phyloP scores from a whole-genome alignment of 2,329 filamentous ascomycete genomes.

The Cladosporium halotolerans region DNA sequence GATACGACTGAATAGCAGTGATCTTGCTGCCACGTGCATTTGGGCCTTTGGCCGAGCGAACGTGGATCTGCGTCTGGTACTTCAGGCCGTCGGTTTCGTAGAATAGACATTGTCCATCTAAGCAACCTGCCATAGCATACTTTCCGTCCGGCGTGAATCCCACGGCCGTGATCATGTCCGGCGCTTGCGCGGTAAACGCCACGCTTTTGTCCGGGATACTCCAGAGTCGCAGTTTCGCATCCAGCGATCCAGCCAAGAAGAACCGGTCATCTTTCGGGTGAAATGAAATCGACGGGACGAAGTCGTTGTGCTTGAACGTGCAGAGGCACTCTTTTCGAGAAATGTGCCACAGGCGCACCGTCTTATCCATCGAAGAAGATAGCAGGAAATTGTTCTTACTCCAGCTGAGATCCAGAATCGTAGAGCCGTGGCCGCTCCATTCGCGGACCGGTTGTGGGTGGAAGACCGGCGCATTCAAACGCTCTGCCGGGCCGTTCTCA shows the following conservation, averaged over 20 bases:
- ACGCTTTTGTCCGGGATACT: constrained; percentile 96
- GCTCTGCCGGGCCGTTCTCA: constrained; percentile 40
- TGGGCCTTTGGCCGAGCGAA: constrained; percentile 84
- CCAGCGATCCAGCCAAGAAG: constrained; percentile 88
- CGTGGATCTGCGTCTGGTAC: constrained; percentile 77
- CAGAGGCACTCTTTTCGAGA: constrained; percentile 80
- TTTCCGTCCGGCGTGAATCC: constrained; percentile 90
- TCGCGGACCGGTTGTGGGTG: constrained; percentile 69
- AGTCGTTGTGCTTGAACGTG: constrained; percentile 89
- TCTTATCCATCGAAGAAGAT: constrained; percentile 97
- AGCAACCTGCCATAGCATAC: constrained; percentile 77
- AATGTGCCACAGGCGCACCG: constrained; percentile 88
- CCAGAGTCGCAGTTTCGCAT: constrained; percentile 84
- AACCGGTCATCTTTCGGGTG: constrained; percentile 94
- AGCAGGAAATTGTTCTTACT: constrained; percentile 98
- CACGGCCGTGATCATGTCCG: constrained; percentile 89
- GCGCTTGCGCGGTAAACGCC: constrained; percentile 68
- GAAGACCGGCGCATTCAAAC: constrained; percentile 86
- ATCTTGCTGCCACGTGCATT: constrained; percentile 98
- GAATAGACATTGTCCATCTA: constrained; percentile 80
- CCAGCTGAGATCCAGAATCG: constrained; percentile 90
- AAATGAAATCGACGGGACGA: constrained; percentile 90
- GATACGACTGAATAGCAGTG: constrained; percentile 78
- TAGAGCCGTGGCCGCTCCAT: constrained; percentile 75
- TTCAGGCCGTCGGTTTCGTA: constrained; percentile 90